Conservation (phyloP, 495 filamentous ascomycete species). For the Thermothielavioides terrestris region DNA sequence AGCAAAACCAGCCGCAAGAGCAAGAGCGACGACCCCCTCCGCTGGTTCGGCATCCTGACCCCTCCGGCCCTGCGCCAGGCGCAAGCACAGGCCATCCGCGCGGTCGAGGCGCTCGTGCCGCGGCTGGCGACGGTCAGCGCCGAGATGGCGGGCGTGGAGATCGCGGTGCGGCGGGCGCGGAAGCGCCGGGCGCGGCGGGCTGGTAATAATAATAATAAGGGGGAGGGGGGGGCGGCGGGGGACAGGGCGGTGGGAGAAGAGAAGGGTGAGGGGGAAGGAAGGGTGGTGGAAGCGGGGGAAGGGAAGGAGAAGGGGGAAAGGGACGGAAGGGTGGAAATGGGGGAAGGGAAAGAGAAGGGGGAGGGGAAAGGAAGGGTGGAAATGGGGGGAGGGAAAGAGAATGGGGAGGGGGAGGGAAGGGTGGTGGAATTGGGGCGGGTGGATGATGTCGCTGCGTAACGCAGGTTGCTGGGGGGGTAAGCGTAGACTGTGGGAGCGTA, state of each 20-base stretch:
- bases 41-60: constrained; percentile 63
- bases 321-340: neutral
- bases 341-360: no score
- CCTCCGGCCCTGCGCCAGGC: constrained; percentile 52
- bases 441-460: neutral
- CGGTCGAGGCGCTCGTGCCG: constrained; percentile 40
- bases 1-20: neutral
- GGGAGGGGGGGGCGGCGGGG: constrained; percentile 9
- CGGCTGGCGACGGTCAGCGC: constrained; percentile 34
- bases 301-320: neutral
- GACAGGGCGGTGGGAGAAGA: constrained; percentile 38
- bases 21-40: constrained; percentile 45
- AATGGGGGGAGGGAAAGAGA: constrained; percentile 38
- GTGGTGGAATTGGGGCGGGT: constrained; percentile 2
- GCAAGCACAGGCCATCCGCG: constrained; percentile 39
- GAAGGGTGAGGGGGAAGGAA: constrained; percentile 18
- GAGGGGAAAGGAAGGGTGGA: no score
- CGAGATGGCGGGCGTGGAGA: constrained; percentile 43
- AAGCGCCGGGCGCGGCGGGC: constrained; percentile 42
- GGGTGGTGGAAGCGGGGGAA: constrained; percentile 3
- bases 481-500: no score
- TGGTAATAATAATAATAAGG: constrained; percentile 23
- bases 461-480: no score
- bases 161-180: constrained; percentile 41
- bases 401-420: constrained; percentile 16